These are phyloP conservation scores for Neospermospora avenae DNA, from an alignment of 2,329 filamentous ascomycete genomes.

Conservation along the genomic window DNA sequence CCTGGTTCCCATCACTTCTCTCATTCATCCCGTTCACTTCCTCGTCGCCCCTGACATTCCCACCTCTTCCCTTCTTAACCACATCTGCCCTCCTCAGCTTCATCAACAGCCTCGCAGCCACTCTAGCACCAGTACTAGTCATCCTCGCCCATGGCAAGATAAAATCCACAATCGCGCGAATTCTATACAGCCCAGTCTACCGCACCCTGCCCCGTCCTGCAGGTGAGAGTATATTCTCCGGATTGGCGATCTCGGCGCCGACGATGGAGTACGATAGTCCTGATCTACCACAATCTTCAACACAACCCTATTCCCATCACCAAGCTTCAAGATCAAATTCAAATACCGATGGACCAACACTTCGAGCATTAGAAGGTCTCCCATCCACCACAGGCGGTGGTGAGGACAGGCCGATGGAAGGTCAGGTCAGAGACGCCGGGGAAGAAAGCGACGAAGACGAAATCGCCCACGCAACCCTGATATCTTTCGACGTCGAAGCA, in stretches of 20 bases:
- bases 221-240: slow-evolving; percentile 31
- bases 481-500: slow-evolving; percentile 36
- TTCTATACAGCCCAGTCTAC: slow-evolving; percentile 33
- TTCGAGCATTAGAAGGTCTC: slow-evolving; percentile 33
- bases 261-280: slow-evolving; percentile 27
- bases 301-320: no score
- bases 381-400: slow-evolving; percentile 6
- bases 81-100: slow-evolving; percentile 20
- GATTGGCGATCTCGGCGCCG: slow-evolving; percentile 17
- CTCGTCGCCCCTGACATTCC: slow-evolving; percentile 28
- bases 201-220: slow-evolving; percentile 30
- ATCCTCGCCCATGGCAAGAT: slow-evolving; percentile 27
- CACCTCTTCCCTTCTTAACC: slow-evolving; percentile 14
- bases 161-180: slow-evolving; percentile 23
- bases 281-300: slow-evolving; percentile 14
- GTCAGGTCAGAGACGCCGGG: slow-evolving; percentile 17
- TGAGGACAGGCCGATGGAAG: slow-evolving; percentile 5
- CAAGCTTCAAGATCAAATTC: background rate
- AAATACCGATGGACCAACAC: slow-evolving; percentile 29
- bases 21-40: slow-evolving; percentile 33
- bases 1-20: slow-evolving; percentile 23
- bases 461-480: slow-evolving; percentile 31
- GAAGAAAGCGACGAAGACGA: slow-evolving; percentile 34
- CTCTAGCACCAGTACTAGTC: slow-evolving; percentile 28
- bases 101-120: slow-evolving; percentile 15